Evolutionary conservation across 139 green algal species (phyloP), one percentile per base, ranked within the genome.

Genomic region (Edaphochlamys debaryana): DNA sequence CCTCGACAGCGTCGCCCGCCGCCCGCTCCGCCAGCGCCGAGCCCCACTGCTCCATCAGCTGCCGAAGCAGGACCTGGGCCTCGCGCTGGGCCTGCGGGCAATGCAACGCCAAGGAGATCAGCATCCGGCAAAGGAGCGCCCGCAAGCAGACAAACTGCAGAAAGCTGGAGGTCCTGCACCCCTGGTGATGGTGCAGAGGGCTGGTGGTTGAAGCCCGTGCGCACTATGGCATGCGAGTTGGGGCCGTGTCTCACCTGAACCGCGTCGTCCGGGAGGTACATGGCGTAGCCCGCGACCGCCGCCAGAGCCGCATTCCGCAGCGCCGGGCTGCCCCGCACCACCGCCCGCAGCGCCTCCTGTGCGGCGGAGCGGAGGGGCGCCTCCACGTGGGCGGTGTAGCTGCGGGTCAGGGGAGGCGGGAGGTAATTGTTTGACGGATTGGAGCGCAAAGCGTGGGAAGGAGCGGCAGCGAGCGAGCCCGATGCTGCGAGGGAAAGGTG

Each of bases 241-340:
- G n/a, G n/a, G n/a, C n/a, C n/a, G n/a, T n/a, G n/a, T n/a, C 81
- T 50, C 50, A 98, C 90, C 73, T 93, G 85, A 7, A 86, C 75
- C 13, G 85, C 87, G 6, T 98, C 95, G 56, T 98, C 94, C 17
- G 92, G 87, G 3, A 97, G 85, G 11, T 82, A 58, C 2, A 83
- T 69, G 27, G 88, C 42, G 63, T 93, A 93, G 15, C 77, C 68
- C 9, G 92, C 91, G 79, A 95, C 78, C 17, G 88, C 85, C 22
- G 79, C 66, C 36, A 98, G 56, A 41, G 97, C 45, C 17, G 58
- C 30, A 73, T 94, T 93, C 45, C 95, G 93, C 78, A 92, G 71
- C 25, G 70, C 63, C 0, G 95, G 95, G 67, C 92, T 86, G 37
- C 77, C 89, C 9, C 84, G 72, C 78, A 98, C 56, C 41, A 87